Evolutionary conservation across 352 stramenopile genomes (phyloP), one percentile per base, ranked within the genome.

Genomic region (Aphanomyces cochlioides): DNA sequence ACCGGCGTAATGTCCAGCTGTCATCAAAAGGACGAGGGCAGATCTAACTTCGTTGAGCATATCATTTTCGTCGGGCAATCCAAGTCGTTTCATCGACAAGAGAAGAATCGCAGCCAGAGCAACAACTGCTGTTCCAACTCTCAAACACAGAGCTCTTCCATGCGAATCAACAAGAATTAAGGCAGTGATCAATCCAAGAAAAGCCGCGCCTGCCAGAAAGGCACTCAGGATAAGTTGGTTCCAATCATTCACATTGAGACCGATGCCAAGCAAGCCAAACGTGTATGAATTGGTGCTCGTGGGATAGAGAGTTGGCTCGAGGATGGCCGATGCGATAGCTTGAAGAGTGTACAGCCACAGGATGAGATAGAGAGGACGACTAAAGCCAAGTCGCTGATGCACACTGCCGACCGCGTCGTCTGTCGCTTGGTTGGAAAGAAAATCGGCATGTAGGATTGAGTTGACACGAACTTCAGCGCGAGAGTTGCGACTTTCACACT

Each of bases 401-500:
- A 75, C 75, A 54, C 77, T 74, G 15, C 84, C 56, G 17, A 58
- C 8, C 8, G 1, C 7, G 50, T 58, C 50, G 15, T 58, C 17
- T 12, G 7, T 36, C 3, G 67, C 79, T 45, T 83, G 79, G 12
- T 66, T 66, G n/a, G 81, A 83, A 34, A 92, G 76, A 40, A 88
- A 73, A 57, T 83, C 82, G 7, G 84, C 84, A 56, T 94, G 84
- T 45, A 93, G 85, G 69, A 93, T 81, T 4, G 79, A 73, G 67
- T 93, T 93, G 13, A 89, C 77, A 43, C 90, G 77, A 47, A 83
- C 73, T 60, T 93, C 84, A 2, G 84, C 86, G 47, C 77, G 78
- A 19, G 77, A 72, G 64, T 84, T 81, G 66, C 85, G 74, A 5
- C 76, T 66, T 40, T 78, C n/a, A 8, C 8, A 58, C 28, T 5